Conservation (phyloP, 371 early-diverging fungal species). For the Mortierella sp. region DNA sequence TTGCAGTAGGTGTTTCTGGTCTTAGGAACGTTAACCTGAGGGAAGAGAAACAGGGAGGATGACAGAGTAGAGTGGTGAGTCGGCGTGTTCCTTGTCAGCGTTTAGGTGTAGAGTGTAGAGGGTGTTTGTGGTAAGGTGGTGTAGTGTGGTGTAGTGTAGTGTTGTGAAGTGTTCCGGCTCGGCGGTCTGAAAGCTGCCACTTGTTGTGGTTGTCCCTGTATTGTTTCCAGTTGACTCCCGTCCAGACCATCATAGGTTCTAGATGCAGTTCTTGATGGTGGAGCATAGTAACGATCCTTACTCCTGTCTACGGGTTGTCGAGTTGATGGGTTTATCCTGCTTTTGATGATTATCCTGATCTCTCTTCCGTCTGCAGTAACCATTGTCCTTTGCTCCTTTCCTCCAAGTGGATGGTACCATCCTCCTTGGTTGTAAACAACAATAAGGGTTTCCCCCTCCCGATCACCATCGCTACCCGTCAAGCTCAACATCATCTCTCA, state of each 20-base stretch:
- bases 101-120: neutral
- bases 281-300: neutral
- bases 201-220: neutral
- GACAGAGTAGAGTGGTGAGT: neutral
- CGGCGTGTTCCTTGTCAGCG: neutral
- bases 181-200: neutral
- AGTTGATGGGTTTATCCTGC: neutral
- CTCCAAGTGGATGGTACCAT: neutral
- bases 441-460: neutral
- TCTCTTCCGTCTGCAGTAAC: neutral
- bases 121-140: neutral
- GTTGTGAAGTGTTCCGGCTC: neutral
- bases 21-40: slow-evolving; percentile 63
- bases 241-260: neutral
- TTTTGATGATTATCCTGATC: no score
- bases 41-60: neutral
- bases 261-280: neutral
- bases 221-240: neutral
- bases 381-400: neutral
- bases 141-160: neutral
- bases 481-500: neutral
- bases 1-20: slow-evolving; percentile 88
- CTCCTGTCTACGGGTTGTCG: neutral
- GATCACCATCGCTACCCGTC: no score
- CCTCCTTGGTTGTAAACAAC: neutral